Base-by-base conservation (phyloP, 164 flowering plant species). In the Magnolia changhungtana region DNA sequence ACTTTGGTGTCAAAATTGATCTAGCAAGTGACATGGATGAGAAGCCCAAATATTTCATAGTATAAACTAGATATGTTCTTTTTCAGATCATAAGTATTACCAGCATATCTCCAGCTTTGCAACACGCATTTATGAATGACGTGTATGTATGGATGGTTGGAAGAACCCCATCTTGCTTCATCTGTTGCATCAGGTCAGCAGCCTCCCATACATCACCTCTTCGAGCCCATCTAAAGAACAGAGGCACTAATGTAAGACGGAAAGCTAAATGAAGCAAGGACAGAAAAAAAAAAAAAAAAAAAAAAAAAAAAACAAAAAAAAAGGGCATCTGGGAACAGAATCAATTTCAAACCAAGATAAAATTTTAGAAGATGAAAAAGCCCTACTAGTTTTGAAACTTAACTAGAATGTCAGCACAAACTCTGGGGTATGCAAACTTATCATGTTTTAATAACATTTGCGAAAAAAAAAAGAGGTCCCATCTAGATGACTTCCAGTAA, bases 151-250 rank as follows among this genome's bases (percentile, higher is more conserved):
- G 98, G 77, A 96, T 90, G 65, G 93, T 97, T 65, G 98, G 98
- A 76, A 80, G 87, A 79, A 96, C 94, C 14, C 92, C 92, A 74
- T 93, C 97, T 79, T 82, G 84, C 79, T 88, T 93, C 99, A 96
- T 96, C 77, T 91, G 98, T 79, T 92, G 98, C 90, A 94, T 90
- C 79, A 96, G 78, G 76, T 93, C 98, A 77, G 97, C 91, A 77
- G 99, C 99, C 79, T 96, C 99, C 98, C 99, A 96, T 45, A 96
- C 93, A 85, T 96, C 99, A 79, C 99, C 99, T 85, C 98, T 85
- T 72, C 98, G 89, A 85, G 98, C 99, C 99, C 99, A 96, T 77
- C 98, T 95, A 79, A 76, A 86, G 0, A 51, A 77, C 24, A 71
- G 59, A 69, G 78, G 19, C 3, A 51, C 72, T 27, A 65, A 61